These are phyloP conservation scores for Cyberlindnera mississippiensis DNA, from an alignment of 805 yeast species.

Conservation along the genomic window DNA sequence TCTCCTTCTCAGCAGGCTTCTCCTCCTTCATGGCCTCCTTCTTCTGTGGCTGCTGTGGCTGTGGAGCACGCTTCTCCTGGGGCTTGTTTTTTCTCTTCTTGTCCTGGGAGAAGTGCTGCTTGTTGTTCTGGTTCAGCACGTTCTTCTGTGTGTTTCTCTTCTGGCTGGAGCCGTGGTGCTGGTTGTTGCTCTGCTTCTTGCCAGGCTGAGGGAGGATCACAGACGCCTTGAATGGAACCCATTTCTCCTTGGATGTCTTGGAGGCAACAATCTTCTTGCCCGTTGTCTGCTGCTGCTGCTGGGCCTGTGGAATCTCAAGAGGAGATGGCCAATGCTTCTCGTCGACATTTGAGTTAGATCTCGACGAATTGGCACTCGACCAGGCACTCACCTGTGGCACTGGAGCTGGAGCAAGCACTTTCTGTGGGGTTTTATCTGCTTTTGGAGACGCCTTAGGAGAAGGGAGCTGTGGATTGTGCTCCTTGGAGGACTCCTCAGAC, in stretches of 20 bases:
- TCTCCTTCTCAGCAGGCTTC: conserved; percentile 3
- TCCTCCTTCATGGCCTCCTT: conserved; percentile 8
- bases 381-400: conserved; percentile 61
- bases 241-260: conserved; percentile 48
- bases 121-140: conserved; percentile 12
- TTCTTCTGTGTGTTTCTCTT: conserved; percentile 21
- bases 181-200: conserved; percentile 16
- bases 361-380: conserved; percentile 33
- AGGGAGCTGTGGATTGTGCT: conserved; percentile 21
- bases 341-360: conserved; percentile 22
- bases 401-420: conserved; percentile 58
- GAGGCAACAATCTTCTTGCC: conserved; percentile 17
- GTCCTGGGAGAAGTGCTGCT: conserved; percentile 11
- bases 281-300: conserved; percentile 13
- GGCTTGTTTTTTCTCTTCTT: conserved; percentile 27
- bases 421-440: conserved; percentile 18
- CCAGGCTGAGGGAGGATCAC: conserved; percentile 40
- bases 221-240: conserved; percentile 67
- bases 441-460: conserved; percentile 29
- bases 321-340: conserved; percentile 36
- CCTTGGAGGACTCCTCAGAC: conserved; percentile 7
- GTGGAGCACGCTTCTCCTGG: conserved; percentile 12
- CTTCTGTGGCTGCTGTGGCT: conserved; percentile 6
- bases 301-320: conserved; percentile 29
- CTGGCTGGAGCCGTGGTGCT: conserved; percentile 15